Evolutionary conservation across 495 filamentous ascomycete genomes (phyloP), one percentile per base, ranked within the genome.

Genomic region (Penicillium bovifimosum): DNA sequence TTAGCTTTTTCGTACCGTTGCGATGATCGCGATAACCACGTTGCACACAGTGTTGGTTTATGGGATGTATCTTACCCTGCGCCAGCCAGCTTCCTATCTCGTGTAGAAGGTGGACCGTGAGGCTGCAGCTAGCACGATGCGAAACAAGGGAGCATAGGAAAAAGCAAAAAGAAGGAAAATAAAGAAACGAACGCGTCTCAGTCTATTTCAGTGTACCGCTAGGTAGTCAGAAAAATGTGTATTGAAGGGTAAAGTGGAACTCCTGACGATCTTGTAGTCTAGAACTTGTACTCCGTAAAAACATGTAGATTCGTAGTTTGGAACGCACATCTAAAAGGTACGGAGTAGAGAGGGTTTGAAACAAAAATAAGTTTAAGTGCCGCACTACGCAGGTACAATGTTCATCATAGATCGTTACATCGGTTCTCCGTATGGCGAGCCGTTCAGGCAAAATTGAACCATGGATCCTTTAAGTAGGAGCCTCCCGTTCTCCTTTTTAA

Each of bases 111-210:
- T 48, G 46, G 46, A 38, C 9, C 32, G 16, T 0, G 20, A 28
- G n/a, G 5, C 41, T 43, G 41, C 41, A 43, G 41, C 39, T 43
- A 48, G 49, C 24, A 48, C 34, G 27, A 27, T 47, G 54, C 54
- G 54, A 61, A 61, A 61, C 54, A 58, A 57, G 50, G 18, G 47
- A 28, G 50, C 39, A 53, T 54, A 13, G 35, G 39, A 47, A 40
- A 52, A 51, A 52, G 20, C 18, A 29, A 38, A 62, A 41, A 53
- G 49, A 26, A 24, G 28, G 9, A 26, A 9, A 40, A 18, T 18
- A 40, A 8, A 26, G 34, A 16, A 16, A 36, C 3, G 1, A 14
- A 36, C 34, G 34, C 34, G 31, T 26, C 16, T 16, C 45, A 47
- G 20, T 36, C 42, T 33, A 33, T 33, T 45, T 33, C 29, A 5